Percentiles rank a stretch among this genome's conserved stretches.
These are phyloP conservation scores for Phytophthora uliginosa DNA, from an alignment of 352 stramenopile species.

Conservation along the genomic window DNA sequence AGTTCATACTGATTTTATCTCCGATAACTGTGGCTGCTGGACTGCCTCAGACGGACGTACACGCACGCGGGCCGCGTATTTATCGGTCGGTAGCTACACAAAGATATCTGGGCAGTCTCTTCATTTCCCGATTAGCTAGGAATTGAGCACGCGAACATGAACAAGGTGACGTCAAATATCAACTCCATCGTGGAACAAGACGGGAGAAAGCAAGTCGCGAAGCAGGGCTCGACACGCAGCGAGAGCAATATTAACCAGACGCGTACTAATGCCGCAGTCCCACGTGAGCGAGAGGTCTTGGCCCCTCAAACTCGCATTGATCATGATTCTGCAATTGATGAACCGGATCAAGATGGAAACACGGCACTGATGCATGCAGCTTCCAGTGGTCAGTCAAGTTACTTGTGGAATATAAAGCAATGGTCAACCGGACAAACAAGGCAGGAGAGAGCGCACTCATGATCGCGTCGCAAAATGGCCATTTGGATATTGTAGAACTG, in stretches of 20 bases:
- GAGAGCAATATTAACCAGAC: background rate
- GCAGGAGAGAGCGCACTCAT: slow-evolving; percentile 1
- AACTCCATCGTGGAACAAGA: background rate
- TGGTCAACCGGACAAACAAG: background rate
- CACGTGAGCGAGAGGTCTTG: too few species aligned
- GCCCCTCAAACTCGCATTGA: background rate
- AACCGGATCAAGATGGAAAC: background rate
- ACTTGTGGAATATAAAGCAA: background rate
- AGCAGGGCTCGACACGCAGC: background rate
- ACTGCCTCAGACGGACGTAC: too few species aligned
- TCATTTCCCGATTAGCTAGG: background rate
- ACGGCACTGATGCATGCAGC: background rate
- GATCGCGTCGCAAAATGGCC: background rate
- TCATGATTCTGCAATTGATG: background rate
- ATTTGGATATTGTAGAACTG: background rate
- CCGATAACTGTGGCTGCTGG: too few species aligned
- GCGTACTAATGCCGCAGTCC: background rate
- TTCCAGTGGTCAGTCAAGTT: background rate
- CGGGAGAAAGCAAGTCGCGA: background rate
- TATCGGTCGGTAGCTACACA: background rate
- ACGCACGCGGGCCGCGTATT: too few species aligned
- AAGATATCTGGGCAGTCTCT: background rate
- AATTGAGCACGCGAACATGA: background rate
- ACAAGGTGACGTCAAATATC: too few species aligned
- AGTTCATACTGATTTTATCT: too few species aligned